phyloP scores from a whole-genome alignment of 1,284 basidiomycete species.

The Entoloma clypeatum region DNA sequence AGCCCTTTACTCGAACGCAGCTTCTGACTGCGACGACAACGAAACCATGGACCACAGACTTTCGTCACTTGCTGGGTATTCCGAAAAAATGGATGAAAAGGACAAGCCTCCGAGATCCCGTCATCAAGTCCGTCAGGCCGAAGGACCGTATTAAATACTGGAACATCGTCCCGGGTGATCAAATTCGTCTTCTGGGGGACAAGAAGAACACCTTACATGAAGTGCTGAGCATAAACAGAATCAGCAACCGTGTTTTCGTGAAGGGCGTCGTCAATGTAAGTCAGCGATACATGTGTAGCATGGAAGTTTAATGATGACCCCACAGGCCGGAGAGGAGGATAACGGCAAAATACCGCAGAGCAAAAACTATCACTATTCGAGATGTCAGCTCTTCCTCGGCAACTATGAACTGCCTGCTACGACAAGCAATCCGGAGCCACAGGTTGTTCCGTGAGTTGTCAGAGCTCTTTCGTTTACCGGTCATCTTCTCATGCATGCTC shows the following conservation, averaged over 20 bases:
- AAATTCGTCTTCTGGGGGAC: constrained; percentile 66
- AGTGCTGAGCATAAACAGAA: constrained; percentile 66
- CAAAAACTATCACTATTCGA: constrained; percentile 69
- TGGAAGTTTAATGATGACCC: neutral
- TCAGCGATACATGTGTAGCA: constrained; percentile 5
- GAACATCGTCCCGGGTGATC: constrained; percentile 84
- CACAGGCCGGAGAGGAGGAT: constrained; percentile 27
- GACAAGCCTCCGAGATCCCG: constrained; percentile 30
- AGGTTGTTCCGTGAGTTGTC: constrained; percentile 47
- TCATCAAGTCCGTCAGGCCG: constrained; percentile 52
- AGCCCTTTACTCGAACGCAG: constrained; percentile 38
- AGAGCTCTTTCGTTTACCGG: constrained; percentile 7
- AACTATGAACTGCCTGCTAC: constrained; percentile 54
- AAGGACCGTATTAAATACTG: constrained; percentile 76
- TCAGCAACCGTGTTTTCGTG: constrained; percentile 68
- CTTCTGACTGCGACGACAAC: constrained; percentile 46
- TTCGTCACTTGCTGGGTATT: constrained; percentile 58
- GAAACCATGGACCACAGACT: constrained; percentile 56
- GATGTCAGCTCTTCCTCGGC: constrained; percentile 72
- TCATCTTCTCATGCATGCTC: neutral
- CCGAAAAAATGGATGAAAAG: constrained; percentile 43
- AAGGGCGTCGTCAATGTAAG: constrained; percentile 51
- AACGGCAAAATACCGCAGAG: constrained; percentile 27
- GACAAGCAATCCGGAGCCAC: constrained; percentile 38
- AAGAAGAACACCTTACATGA: constrained; percentile 55